Evolutionary conservation across 805 yeast genomes (phyloP).

Genomic region (Barnettozyma sucrosica): DNA sequence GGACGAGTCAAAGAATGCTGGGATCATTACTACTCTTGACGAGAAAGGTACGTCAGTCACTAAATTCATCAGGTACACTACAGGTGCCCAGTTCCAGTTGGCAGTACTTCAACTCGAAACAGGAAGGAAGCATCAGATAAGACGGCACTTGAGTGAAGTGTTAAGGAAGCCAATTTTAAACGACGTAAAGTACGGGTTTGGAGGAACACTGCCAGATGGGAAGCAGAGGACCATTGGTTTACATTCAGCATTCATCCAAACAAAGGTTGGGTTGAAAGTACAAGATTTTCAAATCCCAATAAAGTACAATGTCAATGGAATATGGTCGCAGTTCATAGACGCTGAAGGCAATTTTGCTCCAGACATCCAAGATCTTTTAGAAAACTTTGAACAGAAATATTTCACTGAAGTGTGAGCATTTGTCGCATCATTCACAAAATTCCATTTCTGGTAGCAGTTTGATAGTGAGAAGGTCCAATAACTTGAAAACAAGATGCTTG

Average conservation of each 20-base stretch:
- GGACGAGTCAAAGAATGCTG: not conserved
- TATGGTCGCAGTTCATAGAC: constrained; percentile 27
- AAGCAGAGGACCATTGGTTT: constrained; percentile 26
- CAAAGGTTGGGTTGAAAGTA: constrained; percentile 26
- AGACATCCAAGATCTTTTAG: constrained; percentile 18
- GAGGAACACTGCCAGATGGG: not conserved
- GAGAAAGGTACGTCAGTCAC: constrained; percentile 12
- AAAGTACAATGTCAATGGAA: constrained; percentile 5
- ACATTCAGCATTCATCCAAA: constrained; percentile 32
- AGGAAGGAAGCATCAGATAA: constrained; percentile 37
- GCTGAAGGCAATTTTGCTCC: constrained; percentile 22
- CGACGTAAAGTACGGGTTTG: constrained; percentile 27
- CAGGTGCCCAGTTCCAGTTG: constrained; percentile 17
- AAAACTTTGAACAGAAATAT: constrained; percentile 18
- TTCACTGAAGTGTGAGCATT: not conserved
- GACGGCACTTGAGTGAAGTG: constrained; percentile 26
- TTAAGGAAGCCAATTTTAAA: constrained; percentile 27
- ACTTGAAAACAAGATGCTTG: constrained; percentile 35
- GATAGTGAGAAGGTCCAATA: constrained; percentile 37
- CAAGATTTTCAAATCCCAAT: constrained; percentile 13
- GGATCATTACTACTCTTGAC: constrained; percentile 3
- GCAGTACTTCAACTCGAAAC: constrained; percentile 30
- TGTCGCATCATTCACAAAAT: not conserved
- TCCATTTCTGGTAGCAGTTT: constrained; percentile 35
- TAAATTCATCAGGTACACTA: constrained; percentile 11